phyloP scores from a whole-genome alignment of 2,329 filamentous ascomycete genomes.

The Huntiella bhutanensis region DNA sequence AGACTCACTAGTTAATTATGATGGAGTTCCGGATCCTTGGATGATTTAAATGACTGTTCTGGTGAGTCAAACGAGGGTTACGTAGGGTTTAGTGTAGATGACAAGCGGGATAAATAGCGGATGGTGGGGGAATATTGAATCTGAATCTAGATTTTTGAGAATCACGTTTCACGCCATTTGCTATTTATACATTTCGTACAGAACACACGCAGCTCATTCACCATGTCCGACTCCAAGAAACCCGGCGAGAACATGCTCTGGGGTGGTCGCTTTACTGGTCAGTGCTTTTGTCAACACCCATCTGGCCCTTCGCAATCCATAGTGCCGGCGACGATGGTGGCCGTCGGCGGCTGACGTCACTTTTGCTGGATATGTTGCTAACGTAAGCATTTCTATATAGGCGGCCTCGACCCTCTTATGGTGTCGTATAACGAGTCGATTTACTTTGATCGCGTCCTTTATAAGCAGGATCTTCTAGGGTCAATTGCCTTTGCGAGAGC shows the following conservation, averaged over 20 bases:
- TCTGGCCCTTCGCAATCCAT: background rate
- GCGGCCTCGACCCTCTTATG: constrained; percentile 74
- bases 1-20: no score
- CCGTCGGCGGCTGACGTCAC: constrained; percentile 5
- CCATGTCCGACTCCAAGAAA: constrained; percentile 17
- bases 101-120: no score
- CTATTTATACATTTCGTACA: no score
- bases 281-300: constrained; percentile 9
- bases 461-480: constrained; percentile 63
- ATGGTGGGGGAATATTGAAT: no score
- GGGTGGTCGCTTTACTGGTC: constrained; percentile 34
- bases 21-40: no score
- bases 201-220: constrained; percentile 1
- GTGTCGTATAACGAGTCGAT: constrained; percentile 67
- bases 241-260: constrained; percentile 19
- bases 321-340: constrained; percentile 6
- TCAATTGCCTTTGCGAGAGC: constrained; percentile 67
- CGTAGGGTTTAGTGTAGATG: no score
- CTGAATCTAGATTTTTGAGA: no score
- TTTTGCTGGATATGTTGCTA: background rate
- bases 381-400: constrained; percentile 21
- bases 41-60: no score
- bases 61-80: no score
- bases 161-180: no score
- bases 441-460: constrained; percentile 58